Evolutionary conservation across 2,329 filamentous ascomycete genomes (phyloP), one percentile per base, ranked within the genome.

Genomic region (Lachnellula hyalina): DNA sequence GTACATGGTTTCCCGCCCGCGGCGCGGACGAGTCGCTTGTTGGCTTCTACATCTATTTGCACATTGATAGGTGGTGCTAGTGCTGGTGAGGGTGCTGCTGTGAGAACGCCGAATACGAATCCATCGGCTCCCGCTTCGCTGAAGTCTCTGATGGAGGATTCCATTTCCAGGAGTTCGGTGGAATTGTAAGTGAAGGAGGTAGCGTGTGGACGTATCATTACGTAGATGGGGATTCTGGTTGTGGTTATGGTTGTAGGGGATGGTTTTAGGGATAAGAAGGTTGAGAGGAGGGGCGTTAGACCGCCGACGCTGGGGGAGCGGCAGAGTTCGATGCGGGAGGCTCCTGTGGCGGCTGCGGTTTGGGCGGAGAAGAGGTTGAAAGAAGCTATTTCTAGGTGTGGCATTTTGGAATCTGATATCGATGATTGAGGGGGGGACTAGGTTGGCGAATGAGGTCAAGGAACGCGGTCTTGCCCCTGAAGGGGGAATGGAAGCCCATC

Each of bases 201-300:
- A 1, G 70, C 70, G 8, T 76, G 73, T 0, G 79, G 77, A 1
- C 80, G 73, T 53, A 82, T 76, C 78, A 83, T 81, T 34, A 78
- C 69, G 57, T 77, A 74, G 17, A 82, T 68, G 0, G 78, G 77
- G 45, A 74, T 71, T 5, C 1, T 1, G 32, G 42, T 25, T 7
- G 11, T 17, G 32, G 42, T 25, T 7, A 5, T 17, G n/a, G 47
- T 19, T 35, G 41, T 25, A 42, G 49, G 6, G 4, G 5, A 47
- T 35, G 21, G 68, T 51, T 50, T 62, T 46, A 53, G 63, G 21
- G 57, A 61, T 63, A 59, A 70, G 50, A 67, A 60, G 64, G 53
- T 32, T 61, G 54, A 35, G 5, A 56, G 44, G 2, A 46, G 38
- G 0, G 74, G 74, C 2, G 78, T 76, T 15, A 72, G 68, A 7